Evolutionary conservation across 495 filamentous ascomycete genomes (phyloP).

Genomic region (Aspergillus carlsbadensis): DNA sequence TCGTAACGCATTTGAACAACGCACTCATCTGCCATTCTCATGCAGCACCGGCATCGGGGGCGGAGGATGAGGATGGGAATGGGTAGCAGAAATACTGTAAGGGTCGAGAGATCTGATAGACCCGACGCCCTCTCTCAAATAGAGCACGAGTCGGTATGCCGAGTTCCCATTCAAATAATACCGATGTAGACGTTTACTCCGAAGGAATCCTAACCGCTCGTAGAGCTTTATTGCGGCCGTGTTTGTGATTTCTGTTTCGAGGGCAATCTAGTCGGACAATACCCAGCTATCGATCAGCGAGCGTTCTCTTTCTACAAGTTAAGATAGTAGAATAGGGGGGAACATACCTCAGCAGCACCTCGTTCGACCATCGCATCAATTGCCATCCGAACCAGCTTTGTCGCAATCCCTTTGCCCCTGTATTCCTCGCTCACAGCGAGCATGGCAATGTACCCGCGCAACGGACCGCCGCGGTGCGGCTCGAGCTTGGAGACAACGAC

Average conservation of each 20-base stretch:
- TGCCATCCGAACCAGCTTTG: slow-evolving; percentile 80
- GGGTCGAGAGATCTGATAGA: slow-evolving; percentile 41
- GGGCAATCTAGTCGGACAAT: slow-evolving; percentile 64
- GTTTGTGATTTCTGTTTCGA: slow-evolving; percentile 97
- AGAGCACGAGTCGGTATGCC: slow-evolving; percentile 83
- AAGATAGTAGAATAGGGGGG: slow-evolving; percentile 9
- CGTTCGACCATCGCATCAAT: slow-evolving; percentile 87
- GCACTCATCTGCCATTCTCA: slow-evolving; percentile 23
- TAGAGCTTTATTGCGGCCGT: slow-evolving; percentile 89
- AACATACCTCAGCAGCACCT: slow-evolving; percentile 78
- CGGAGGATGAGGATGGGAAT: not conserved
- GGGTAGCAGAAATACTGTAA: slow-evolving; percentile 17
- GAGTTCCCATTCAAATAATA: slow-evolving; percentile 98
- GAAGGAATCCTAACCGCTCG: slow-evolving; percentile 86
- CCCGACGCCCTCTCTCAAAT: slow-evolving; percentile 65
- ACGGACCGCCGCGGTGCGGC: slow-evolving; percentile 72
- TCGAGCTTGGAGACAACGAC: slow-evolving; percentile 98
- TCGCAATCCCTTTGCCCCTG: slow-evolving; percentile 87
- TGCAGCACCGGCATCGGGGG: slow-evolving; percentile 22
- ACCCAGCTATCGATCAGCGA: not conserved
- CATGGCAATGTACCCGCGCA: slow-evolving; percentile 98
- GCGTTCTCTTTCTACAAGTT: not conserved
- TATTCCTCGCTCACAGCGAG: slow-evolving; percentile 78
- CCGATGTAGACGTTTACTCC: slow-evolving; percentile 89
- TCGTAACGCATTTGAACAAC: not conserved